A percentile compares a stretch with the other conserved stretches of the same genome.
Evolutionary conservation across 805 yeast species (phyloP).

Genomic region (Saccharomyces eubayanus): DNA sequence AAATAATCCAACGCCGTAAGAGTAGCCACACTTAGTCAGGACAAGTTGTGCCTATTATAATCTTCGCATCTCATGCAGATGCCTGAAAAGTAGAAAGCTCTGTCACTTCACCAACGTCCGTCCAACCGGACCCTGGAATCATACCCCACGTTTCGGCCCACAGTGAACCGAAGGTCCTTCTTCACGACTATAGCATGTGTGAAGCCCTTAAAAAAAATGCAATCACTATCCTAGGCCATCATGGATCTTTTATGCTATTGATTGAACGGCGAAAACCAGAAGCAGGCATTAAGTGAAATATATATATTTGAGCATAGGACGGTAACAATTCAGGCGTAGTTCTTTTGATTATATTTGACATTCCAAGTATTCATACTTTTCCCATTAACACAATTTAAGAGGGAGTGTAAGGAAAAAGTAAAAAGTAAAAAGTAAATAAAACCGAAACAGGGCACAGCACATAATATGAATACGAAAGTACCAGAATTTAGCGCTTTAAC

Average conservation of each 20-base stretch:
- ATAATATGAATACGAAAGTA: slow-evolving; percentile 9
- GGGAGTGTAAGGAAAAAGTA: background rate
- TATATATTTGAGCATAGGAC: background rate
- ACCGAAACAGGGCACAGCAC: slow-evolving; percentile 3
- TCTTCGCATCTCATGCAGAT: too few relatives aligned
- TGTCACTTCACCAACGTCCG: background rate
- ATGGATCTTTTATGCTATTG: background rate
- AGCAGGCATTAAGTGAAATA: background rate
- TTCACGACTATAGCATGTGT: background rate
- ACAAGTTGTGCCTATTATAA: too few relatives aligned
- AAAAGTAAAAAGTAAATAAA: background rate
- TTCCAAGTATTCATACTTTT: background rate
- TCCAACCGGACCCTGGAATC: background rate
- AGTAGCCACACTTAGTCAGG: too few relatives aligned
- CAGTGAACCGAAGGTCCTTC: background rate
- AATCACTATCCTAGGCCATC: background rate
- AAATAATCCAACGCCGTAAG: too few relatives aligned
- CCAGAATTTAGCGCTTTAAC: slow-evolving; percentile 9
- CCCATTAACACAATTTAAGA: background rate
- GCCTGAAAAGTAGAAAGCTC: background rate
- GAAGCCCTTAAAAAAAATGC: background rate
- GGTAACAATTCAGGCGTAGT: background rate
- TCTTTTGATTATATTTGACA: background rate
- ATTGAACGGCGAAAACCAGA: background rate
- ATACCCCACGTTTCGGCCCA: background rate